Evolutionary conservation across 306 rosid genomes (phyloP), one percentile per base, ranked within the genome.

Genomic region (Pterocarpus macrocarpus): DNA sequence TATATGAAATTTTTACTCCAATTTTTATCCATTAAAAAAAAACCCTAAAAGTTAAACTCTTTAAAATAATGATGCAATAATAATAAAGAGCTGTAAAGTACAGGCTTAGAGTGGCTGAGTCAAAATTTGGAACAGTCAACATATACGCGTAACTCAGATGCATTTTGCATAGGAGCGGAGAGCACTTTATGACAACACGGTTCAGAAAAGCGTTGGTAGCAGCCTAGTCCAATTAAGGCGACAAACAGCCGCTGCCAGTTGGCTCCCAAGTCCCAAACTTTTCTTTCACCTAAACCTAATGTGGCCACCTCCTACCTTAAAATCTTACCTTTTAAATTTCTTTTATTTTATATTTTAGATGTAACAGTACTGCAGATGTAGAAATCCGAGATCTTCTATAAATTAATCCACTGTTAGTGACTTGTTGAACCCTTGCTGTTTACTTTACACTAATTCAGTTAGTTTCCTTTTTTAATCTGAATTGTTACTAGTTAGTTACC

Each of bases 201-300:
- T 33, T 67, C 77, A 57, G 78, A 65, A 73, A 83, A 76, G 80
- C 67, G 79, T 28, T 38, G 55, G 38, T 63, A 56, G 83, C 77
- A 81, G 83, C 79, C 32, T 34, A 71, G 80, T 62, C 83, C 87
- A 79, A 83, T 45, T 74, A 81, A 71, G 90, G 84, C 53, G 89
- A 84, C 90, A 85, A 85, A 81, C 84, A 85, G 82, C 94, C 83
- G 88, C 86, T 76, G 69, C 90, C 89, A 83, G 88, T 63, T 78
- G 86, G 90, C 69, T 78, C 72, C 59, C 71, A 41, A 70, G 50
- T 47, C 83, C 58, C 57, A 7, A 44, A 64, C 52, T 49, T 77
- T 75, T 58, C 81, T 61, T 71, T 79, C 71, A 35, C 73, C 63
- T 52, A 59, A 78, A 82, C 81, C 84, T 62, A 67, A 33, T 30